Evolutionary conservation across 2,329 filamentous ascomycete species (phyloP).

Genomic region (Ambrosiella beaveri): DNA sequence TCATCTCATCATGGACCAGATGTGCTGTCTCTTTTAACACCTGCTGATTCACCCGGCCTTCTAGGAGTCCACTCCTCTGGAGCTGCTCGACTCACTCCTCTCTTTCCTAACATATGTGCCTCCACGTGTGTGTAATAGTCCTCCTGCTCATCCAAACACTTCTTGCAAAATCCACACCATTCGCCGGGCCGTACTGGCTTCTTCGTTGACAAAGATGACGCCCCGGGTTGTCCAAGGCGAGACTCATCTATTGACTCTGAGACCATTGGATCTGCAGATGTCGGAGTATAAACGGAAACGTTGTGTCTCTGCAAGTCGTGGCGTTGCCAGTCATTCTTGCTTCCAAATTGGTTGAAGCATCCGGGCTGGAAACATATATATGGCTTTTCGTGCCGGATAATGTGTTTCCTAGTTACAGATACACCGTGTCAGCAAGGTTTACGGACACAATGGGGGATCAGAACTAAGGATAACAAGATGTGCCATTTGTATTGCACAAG

Average conservation of each 20-base stretch:
- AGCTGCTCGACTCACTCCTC: not conserved
- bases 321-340: constrained; percentile 86
- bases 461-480: no score
- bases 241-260: no score
- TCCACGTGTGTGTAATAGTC: not conserved
- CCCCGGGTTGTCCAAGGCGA: no score
- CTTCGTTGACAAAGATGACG: no score
- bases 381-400: constrained; percentile 30
- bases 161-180: not conserved
- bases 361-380: constrained; percentile 61
- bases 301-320: constrained; percentile 66
- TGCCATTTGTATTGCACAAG: no score
- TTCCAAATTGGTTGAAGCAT: constrained; percentile 65
- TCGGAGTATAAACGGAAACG: not conserved
- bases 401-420: not conserved
- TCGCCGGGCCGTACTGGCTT: not conserved
- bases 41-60: not conserved
- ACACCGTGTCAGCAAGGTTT: no score
- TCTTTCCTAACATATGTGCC: not conserved
- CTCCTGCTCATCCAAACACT: not conserved
- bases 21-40: no score
- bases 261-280: no score
- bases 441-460: no score
- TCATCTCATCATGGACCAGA: no score
- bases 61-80: not conserved